Evolutionary conservation across 177 flowering plant genomes (phyloP).

Genomic region (Vitis hybrid): DNA sequence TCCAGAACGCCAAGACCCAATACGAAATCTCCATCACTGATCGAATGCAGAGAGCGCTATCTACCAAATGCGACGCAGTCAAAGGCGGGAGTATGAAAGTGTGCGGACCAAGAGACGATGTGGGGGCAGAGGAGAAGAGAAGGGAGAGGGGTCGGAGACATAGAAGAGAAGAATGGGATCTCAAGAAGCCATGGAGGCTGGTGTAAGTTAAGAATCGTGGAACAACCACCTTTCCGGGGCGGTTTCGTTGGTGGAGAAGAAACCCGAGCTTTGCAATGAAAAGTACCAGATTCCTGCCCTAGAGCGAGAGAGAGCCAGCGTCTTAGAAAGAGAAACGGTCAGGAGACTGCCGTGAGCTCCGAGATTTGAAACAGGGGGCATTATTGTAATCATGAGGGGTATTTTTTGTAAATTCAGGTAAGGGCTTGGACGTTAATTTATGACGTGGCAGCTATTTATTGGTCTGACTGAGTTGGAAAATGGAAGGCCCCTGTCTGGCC

Average conservation of each 20-base stretch:
- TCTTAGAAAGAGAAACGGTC: too few species aligned
- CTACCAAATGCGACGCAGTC: conserved; percentile 14
- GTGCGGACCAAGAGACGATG: conserved; percentile 9
- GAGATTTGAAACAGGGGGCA: too few species aligned
- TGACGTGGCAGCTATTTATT: too few species aligned
- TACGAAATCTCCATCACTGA: conserved; percentile 40
- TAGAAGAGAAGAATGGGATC: conserved; percentile 28
- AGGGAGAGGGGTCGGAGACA: conserved; percentile 7
- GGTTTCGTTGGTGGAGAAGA: conserved; percentile 10
- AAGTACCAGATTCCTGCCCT: background rate
- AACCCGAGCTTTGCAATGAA: conserved; percentile 2
- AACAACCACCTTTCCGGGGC: background rate
- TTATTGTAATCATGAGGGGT: too few species aligned
- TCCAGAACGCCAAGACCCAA: conserved; percentile 34
- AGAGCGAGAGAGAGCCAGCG: too few species aligned
- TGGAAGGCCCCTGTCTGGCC: too few species aligned
- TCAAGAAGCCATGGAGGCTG: conserved; percentile 10
- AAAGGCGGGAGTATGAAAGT: background rate
- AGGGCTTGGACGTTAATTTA: too few species aligned
- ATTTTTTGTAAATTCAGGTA: too few species aligned
- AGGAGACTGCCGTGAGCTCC: too few species aligned
- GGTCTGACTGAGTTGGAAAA: too few species aligned
- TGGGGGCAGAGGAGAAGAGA: conserved; percentile 1
- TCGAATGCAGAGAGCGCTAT: conserved; percentile 5
- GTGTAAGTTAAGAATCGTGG: conserved; percentile 34